phyloP scores from a whole-genome alignment of 2,329 filamentous ascomycete genomes.

The Colletotrichum paranaense region DNA sequence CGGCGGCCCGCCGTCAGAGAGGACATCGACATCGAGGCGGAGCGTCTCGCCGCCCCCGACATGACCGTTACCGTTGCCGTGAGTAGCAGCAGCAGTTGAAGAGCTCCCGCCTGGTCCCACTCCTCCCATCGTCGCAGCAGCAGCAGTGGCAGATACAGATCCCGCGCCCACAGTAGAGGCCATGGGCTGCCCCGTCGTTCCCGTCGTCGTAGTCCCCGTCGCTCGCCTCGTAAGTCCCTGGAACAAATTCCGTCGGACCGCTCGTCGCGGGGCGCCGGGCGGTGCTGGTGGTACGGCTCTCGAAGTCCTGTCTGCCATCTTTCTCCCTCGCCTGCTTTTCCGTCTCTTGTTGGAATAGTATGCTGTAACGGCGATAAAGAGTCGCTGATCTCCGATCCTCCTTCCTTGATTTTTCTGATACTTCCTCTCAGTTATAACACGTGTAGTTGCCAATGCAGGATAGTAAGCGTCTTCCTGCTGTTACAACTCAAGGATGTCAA shows the following conservation, averaged over 20 bases:
- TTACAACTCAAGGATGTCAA: neutral
- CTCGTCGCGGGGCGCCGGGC: constrained; percentile 29
- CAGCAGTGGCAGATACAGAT: constrained; percentile 12
- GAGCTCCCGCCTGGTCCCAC: constrained; percentile 22
- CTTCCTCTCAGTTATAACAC: neutral
- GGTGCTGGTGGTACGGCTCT: constrained; percentile 8
- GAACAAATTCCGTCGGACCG: constrained; percentile 67
- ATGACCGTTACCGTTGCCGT: constrained; percentile 37
- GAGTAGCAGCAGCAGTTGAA: constrained; percentile 2
- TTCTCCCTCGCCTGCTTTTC: neutral
- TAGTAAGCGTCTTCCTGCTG: neutral
- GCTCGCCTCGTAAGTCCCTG: constrained; percentile 68
- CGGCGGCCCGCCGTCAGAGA: constrained; percentile 46
- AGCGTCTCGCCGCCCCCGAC: constrained; percentile 61
- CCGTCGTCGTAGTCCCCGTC: constrained; percentile 58
- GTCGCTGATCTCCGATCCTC: neutral
- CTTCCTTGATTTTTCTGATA: neutral
- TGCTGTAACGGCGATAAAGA: neutral
- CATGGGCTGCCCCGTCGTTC: constrained; percentile 37
- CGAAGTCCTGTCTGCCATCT: constrained; percentile 30
- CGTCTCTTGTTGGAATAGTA: neutral
- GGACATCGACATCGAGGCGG: constrained; percentile 58
- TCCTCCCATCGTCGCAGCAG: too few relatives aligned
- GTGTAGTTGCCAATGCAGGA: neutral
- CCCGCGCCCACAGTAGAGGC: neutral